phyloP scores from a whole-genome alignment of 2,329 filamentous ascomycete species.

The Monosporascus sp. region DNA sequence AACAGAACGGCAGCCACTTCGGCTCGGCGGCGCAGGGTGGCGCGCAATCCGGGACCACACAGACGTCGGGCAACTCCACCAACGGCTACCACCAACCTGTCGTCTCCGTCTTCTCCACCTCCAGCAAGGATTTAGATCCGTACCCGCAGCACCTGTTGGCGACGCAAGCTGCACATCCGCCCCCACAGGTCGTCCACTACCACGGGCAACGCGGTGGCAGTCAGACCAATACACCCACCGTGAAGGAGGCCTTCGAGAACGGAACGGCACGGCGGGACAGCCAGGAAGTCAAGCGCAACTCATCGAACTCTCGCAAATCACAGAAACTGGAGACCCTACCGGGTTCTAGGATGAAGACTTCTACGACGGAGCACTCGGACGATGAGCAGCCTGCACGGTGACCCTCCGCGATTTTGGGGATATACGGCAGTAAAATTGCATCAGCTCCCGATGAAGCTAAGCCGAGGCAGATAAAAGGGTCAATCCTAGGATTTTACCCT shows the following conservation, averaged over 20 bases:
- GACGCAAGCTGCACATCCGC: conserved; percentile 55
- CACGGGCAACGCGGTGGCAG: conserved; percentile 63
- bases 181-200: conserved; percentile 62
- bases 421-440: no score
- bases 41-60: conserved; percentile 34
- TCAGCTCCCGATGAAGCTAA: no score
- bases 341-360: conserved; percentile 30
- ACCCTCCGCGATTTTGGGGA: no score
- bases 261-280: conserved; percentile 42
- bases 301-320: conserved; percentile 25
- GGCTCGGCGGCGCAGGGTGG: conserved; percentile 7
- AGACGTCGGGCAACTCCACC: conserved; percentile 34
- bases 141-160: conserved; percentile 62
- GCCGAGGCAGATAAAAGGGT: no score
- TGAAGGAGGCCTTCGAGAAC: conserved; percentile 45
- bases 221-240: conserved; percentile 59
- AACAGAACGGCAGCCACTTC: conserved; percentile 36
- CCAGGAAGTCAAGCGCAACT: conserved; percentile 39
- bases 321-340: conserved; percentile 35
- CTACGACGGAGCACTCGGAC: conserved; percentile 19
- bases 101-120: conserved; percentile 65
- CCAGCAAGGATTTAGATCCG: conserved; percentile 62
- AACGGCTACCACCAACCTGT: conserved; percentile 66
- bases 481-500: no score
- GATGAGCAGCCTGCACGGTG: background rate